Percentiles rank a stretch among this genome's conserved stretches.
These are phyloP conservation scores for Fusarium piperis DNA, from an alignment of 2,329 filamentous ascomycete genomes.

Conservation along the genomic window DNA sequence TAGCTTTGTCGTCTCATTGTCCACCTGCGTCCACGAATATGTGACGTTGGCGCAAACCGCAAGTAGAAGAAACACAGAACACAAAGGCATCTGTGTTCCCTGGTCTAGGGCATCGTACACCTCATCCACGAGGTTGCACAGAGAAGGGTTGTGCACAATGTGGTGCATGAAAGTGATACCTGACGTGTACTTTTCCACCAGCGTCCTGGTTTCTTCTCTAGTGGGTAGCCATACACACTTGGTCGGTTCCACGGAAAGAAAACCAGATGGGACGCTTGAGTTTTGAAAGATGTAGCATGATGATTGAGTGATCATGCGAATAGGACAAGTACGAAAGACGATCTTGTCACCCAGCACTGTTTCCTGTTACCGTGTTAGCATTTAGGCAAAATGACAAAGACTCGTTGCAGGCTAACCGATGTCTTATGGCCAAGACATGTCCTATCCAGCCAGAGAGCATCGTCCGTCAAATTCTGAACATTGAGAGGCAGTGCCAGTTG, in stretches of 20 bases:
- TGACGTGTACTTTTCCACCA: conserved; percentile 45
- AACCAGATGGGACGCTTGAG: conserved; percentile 29
- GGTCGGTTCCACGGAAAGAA: conserved; percentile 41
- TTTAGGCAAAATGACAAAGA: too few species aligned
- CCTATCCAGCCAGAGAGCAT: conserved; percentile 48
- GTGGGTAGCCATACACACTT: conserved; percentile 49
- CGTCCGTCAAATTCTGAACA: conserved; percentile 47
- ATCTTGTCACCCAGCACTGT: conserved; percentile 45
- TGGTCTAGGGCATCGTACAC: conserved; percentile 44
- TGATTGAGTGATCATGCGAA: conserved; percentile 45
- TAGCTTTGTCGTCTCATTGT: conserved; percentile 41
- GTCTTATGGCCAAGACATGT: conserved; percentile 44
- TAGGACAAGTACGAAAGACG: conserved; percentile 47
- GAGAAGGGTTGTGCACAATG: conserved; percentile 43
- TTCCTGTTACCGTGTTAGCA: conserved; percentile 35
- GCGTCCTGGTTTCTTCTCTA: conserved; percentile 43
- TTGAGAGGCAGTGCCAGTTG: conserved; percentile 40
- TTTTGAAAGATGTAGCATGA: conserved; percentile 47
- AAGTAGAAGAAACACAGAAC: conserved; percentile 43
- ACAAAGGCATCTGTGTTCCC: conserved; percentile 34
- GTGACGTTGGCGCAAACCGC: conserved; percentile 45
- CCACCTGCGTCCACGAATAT: conserved; percentile 43
- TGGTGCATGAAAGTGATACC: conserved; percentile 47
- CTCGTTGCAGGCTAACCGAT: conserved; percentile 36
- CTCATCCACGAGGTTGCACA: conserved; percentile 43